Conservation (phyloP, 208 protist species). For the Strigomonas oncopelti region DNA sequence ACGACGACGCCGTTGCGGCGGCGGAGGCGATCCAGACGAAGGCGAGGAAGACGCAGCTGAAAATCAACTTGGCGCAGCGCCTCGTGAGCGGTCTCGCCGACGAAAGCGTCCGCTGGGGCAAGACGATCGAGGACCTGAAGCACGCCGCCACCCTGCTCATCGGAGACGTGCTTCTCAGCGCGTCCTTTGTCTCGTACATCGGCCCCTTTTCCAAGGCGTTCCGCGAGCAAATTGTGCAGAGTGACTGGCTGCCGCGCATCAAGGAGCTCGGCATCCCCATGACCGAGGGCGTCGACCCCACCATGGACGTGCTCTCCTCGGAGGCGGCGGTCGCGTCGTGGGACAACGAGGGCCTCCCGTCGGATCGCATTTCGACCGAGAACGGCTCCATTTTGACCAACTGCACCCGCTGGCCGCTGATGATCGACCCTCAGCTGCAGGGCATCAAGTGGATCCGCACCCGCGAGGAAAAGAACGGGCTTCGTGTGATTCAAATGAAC, state of each 20-base stretch:
- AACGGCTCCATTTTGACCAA: conserved; percentile 96
- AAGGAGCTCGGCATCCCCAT: conserved; percentile 90
- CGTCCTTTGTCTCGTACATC: conserved; percentile 98
- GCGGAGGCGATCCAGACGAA: conserved; percentile 90
- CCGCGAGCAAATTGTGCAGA: conserved; percentile 89
- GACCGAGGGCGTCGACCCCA: conserved; percentile 90
- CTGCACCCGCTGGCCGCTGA: conserved; percentile 97
- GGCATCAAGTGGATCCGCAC: conserved; percentile 97
- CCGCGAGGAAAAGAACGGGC: conserved; percentile 92
- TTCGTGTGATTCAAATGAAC: conserved; percentile 91
- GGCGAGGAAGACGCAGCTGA: conserved; percentile 92
- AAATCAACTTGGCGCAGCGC: conserved; percentile 92
- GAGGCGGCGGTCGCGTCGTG: conserved; percentile 93
- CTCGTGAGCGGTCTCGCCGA: conserved; percentile 94
- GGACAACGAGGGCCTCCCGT: conserved; percentile 97
- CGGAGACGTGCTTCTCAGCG: conserved; percentile 96
- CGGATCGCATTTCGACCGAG: conserved; percentile 96
- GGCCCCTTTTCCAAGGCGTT: conserved; percentile 97
- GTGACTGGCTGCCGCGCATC: conserved; percentile 92
- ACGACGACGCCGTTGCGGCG: conserved; percentile 92
- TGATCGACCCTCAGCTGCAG: conserved; percentile 99
- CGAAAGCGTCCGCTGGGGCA: conserved; percentile 97
- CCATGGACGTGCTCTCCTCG: conserved; percentile 89
- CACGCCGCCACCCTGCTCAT: conserved; percentile 87
- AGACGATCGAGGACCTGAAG: conserved; percentile 91